Evolutionary conservation across 768 basidiomycete genomes (phyloP).

Genomic region (Rhodotorula graminis): DNA sequence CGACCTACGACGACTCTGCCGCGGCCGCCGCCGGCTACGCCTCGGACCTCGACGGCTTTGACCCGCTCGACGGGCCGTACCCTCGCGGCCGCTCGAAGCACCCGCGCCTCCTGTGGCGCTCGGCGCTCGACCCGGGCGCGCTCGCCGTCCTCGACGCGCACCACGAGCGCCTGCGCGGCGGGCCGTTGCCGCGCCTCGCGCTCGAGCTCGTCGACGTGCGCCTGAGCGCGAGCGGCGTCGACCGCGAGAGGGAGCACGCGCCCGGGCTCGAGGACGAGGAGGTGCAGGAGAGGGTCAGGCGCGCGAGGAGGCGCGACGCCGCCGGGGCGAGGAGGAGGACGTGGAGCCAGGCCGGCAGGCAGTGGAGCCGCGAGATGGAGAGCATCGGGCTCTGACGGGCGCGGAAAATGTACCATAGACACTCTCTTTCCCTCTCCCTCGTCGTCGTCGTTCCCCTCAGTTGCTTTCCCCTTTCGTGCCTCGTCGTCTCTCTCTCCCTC

Average conservation of each 20-base stretch:
- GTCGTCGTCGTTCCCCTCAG: neutral
- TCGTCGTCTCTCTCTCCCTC: neutral
- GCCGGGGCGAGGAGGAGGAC: slow-evolving; percentile 5
- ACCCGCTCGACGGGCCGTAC: slow-evolving; percentile 1
- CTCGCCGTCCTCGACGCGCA: slow-evolving; percentile 26
- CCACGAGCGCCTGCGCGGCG: slow-evolving; percentile 22
- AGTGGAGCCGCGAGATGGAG: slow-evolving; percentile 23
- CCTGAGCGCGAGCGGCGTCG: neutral
- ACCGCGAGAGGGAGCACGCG: slow-evolving; percentile 23
- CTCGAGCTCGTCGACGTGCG: neutral
- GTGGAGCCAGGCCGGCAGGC: slow-evolving; percentile 26
- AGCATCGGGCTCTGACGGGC: slow-evolving; percentile 17
- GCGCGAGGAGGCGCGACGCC: neutral
- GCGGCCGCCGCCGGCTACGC: neutral
- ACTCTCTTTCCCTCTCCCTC: neutral
- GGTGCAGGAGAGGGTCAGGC: slow-evolving; percentile 12
- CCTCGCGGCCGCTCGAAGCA: slow-evolving; percentile 18
- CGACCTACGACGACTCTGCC: neutral
- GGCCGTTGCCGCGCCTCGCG: slow-evolving; percentile 17
- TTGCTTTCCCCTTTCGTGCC: neutral
- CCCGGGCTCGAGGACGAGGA: slow-evolving; percentile 6
- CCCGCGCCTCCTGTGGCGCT: slow-evolving; percentile 32
- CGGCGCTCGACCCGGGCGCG: slow-evolving; percentile 4
- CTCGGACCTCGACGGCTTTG: slow-evolving; percentile 3
- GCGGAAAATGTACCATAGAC: neutral